phyloP scores from a whole-genome alignment of 164 flowering plant genomes.

The Magnolia sinica region DNA sequence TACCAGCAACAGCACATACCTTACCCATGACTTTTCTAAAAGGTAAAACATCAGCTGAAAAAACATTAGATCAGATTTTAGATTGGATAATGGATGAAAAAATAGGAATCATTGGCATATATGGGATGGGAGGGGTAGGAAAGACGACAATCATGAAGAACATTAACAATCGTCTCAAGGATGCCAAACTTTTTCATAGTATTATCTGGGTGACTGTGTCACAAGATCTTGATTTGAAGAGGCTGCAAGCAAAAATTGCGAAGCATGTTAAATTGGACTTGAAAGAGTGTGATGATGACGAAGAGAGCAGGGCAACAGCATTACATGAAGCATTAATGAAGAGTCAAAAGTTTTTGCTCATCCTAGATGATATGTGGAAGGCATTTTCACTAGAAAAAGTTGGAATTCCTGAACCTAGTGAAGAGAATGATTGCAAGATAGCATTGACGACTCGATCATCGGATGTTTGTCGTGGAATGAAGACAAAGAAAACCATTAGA shows the following conservation, averaged over 20 bases:
- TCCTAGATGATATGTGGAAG: conserved; percentile 14
- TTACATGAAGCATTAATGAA: background rate
- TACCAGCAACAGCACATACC: background rate
- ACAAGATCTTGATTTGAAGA: background rate
- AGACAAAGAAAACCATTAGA: conserved; percentile 1
- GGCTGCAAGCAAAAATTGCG: background rate
- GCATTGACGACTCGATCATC: conserved; percentile 7
- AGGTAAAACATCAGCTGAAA: background rate
- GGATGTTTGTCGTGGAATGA: conserved; percentile 10
- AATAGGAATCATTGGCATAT: conserved; percentile 9
- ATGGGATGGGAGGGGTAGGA: conserved; percentile 23
- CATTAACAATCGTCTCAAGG: conserved; percentile 6
- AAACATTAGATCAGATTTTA: background rate
- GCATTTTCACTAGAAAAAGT: conserved; percentile 1
- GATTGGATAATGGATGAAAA: background rate
- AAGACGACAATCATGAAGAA: conserved; percentile 17
- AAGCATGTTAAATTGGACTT: background rate
- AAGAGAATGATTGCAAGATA: conserved; percentile 3
- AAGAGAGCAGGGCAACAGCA: conserved; percentile 1
- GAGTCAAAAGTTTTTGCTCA: conserved; percentile 9
- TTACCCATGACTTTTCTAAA: background rate
- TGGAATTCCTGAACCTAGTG: conserved; percentile 7
- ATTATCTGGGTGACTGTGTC: conserved; percentile 10
- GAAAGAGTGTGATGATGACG: background rate
- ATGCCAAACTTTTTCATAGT: background rate